phyloP scores from a whole-genome alignment of 257 asterid genomes.

The Solanum okadae region DNA sequence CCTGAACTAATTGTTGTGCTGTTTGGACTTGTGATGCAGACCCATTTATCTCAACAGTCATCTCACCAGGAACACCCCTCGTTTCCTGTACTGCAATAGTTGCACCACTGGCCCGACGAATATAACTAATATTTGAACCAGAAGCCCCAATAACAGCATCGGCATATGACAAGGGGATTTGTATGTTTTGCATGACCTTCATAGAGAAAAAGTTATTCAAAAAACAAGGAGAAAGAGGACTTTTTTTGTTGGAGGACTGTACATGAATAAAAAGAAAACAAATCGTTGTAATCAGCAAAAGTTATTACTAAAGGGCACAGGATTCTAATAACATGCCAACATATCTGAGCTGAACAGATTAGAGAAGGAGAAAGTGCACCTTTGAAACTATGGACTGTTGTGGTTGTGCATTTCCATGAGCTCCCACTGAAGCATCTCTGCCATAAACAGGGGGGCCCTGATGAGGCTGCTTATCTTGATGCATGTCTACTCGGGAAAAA shows the following conservation, averaged over 20 bases:
- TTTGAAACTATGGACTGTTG: constrained; percentile 66
- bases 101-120: constrained; percentile 94
- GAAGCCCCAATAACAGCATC: constrained; percentile 81
- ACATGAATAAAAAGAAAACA: not conserved
- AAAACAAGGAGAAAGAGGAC: not conserved
- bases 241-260: not conserved
- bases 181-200: constrained; percentile 74
- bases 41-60: constrained; percentile 93
- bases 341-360: not conserved
- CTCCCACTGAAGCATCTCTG: constrained; percentile 45
- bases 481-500: constrained; percentile 52
- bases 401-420: constrained; percentile 42
- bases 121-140: constrained; percentile 82
- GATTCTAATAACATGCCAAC: not conserved
- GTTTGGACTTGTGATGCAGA: constrained; percentile 82
- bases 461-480: constrained; percentile 49
- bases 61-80: constrained; percentile 78
- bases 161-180: constrained; percentile 69
- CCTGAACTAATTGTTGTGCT: constrained; percentile 94
- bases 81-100: constrained; percentile 77
- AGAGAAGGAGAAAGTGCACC: constrained; percentile 22
- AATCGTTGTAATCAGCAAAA: not conserved
- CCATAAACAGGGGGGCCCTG: constrained; percentile 42
- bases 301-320: not conserved
- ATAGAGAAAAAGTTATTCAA: not conserved